These are phyloP conservation scores for Spiromastix sp. DNA, from an alignment of 2,329 filamentous ascomycete genomes.

Conservation along the genomic window DNA sequence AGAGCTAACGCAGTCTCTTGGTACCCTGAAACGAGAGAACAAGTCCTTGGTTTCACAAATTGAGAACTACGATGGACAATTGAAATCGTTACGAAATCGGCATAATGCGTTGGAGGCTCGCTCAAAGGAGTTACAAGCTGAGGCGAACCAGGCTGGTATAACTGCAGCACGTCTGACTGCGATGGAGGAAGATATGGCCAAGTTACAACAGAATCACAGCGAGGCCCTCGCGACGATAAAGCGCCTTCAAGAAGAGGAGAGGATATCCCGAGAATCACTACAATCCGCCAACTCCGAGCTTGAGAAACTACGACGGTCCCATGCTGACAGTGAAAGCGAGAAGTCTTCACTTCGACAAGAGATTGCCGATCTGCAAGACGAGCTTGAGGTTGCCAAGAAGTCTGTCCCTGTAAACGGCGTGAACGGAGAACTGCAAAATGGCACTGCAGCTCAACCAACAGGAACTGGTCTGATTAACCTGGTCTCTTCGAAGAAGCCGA, in stretches of 20 bases:
- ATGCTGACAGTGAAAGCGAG: conserved; percentile 69
- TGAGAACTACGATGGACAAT: conserved; percentile 89
- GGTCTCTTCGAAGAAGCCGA: conserved; percentile 93
- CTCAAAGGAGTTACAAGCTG: conserved; percentile 86
- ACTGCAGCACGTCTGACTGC: conserved; percentile 79
- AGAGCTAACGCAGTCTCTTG: conserved; percentile 87
- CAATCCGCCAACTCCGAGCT: conserved; percentile 70
- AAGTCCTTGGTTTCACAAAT: conserved; percentile 79
- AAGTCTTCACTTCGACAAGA: conserved; percentile 79
- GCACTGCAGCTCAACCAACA: conserved; percentile 43
- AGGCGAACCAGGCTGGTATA: conserved; percentile 96
- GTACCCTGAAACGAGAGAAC: conserved; percentile 89
- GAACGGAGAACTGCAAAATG: conserved; percentile 54
- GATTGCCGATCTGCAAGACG: conserved; percentile 79
- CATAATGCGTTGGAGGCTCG: conserved; percentile 83
- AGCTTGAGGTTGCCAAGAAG: conserved; percentile 78
- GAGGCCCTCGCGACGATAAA: conserved; percentile 87
- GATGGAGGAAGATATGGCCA: conserved; percentile 93
- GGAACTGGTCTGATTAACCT: conserved; percentile 84
- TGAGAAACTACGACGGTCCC: conserved; percentile 65
- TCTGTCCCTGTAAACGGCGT: conserved; percentile 60
- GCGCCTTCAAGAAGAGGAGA: conserved; percentile 89
- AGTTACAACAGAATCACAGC: conserved; percentile 77
- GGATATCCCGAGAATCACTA: conserved; percentile 70
- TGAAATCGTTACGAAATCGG: conserved; percentile 90